Evolutionary conservation across 108 stramenopile species (phyloP), one percentile per base, ranked within the genome.

Genomic region (Cyclotella kingstonii): DNA sequence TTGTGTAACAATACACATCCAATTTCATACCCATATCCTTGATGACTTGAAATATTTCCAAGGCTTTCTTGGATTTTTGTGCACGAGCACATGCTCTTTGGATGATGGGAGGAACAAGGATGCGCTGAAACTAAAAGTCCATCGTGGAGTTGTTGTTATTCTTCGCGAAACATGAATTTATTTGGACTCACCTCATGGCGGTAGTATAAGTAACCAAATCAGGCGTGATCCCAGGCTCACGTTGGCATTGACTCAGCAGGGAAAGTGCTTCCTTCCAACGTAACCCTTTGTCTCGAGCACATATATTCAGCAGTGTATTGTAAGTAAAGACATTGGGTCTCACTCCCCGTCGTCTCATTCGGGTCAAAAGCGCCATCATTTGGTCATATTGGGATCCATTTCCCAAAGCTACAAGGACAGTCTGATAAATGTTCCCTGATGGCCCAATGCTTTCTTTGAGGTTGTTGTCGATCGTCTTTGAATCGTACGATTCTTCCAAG

Each of bases 201-300:
- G 82, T 81, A 23, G 90, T 91, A 60, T 86, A 91, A 6, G 85
- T 86, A 17, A 86, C 81, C 39, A 88, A 79, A 58, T 91, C 85
- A 12, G 89, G 86, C 23, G 50, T 45, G 11, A 87, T 68, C 8
- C 81, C 83, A 0, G 84, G 81, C 56, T 87, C 86, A 2, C 81
- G 53, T 27, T 73, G 67, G 49, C 89, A 91, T 41, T 84, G 75
- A 52, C 86, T 82, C 11, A 91, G 70, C 12, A 87, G 21, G 9
- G 44, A 30, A 19, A 91, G 33, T 17, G 84, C 85, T 27, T 87
- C 89, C 67, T 74, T 81, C 82, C 84, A 84, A 26, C 77, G 74
- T 9, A 66, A 45, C 18, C 74, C 43, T 41, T 43, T 68, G 27
- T 48, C 56, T n/a, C 25, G 21, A n/a, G 89, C 89, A 58, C 85